Base-by-base conservation (phyloP, 352 stramenopile genomes). In the Globisporangium cylindrosporum region DNA sequence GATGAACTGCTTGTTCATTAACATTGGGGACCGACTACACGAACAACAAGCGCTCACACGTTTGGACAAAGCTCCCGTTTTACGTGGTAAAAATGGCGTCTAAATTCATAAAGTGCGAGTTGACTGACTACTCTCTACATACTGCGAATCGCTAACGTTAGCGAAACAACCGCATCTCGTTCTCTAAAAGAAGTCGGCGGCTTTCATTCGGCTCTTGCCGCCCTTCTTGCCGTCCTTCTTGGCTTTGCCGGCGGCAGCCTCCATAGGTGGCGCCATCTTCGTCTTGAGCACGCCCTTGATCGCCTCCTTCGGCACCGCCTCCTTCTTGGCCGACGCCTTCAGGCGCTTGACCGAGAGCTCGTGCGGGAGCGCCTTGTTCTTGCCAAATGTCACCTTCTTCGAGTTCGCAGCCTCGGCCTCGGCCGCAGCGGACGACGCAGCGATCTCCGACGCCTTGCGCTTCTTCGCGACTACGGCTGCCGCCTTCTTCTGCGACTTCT, bases 321-420 rank as follows among this genome's bases (percentile, higher is more conserved):
- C 77, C 58, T 87, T 82, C 71, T 85, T 91, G 14, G 82, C 83
- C 51, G 83, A 94, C 38, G 87, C 87, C 65, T 89, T 91, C 20
- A 95, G 76, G 14, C 86, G 84, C 76, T 95, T 95, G 51, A 95
- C 79, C 55, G 88, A 95, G 38, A 93, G 73, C 43, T 87, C 82
- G 62, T 95, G 85, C 22, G 77, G 75, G 20, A 95, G 74, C 49
- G 84, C 80, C 66, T 92, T 92, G 75, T 88, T 93, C 80, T 92
- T 95, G 58, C 88, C 88, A 66, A 95, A 95, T 51, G 86, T 93
- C 72, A 95, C 88, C 59, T 92, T 93, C 73, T 92, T 94, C 48
- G 72, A 73, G 25, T 70, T 63, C 34, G 76, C 74, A 0, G 64
- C 67, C 41, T 81, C 71, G 57, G 72, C 67, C 25, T 74, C 76